Base-by-base conservation (phyloP, 306 rosid species). In the Sindora glabra region DNA sequence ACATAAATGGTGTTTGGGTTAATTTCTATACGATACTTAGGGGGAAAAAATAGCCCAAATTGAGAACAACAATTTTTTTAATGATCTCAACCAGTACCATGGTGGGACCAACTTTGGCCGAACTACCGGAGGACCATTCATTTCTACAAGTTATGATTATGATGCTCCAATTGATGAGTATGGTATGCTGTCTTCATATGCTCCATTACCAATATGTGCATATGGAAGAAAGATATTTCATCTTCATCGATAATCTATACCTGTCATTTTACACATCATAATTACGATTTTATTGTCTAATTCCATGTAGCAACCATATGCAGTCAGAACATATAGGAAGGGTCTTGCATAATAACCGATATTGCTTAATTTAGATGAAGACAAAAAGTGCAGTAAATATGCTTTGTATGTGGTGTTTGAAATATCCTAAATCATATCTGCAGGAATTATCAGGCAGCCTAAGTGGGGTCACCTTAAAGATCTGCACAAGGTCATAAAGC, bases 391-490 rank as follows among this genome's bases (percentile, higher is more conserved):
- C 36, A 17, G 36, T 47, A 12, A 55, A 10, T 21, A 53, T 22
- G 32, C 39, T 62, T 46, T 38, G 9, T 53, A 6, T 59, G 23
- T 48, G 38, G 32, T 29, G 21, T 40, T 55, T 33, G 58, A 48
- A 62, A 17, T 23, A n/a, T 70, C 33, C 61, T 42, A 56, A n/a
- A 64, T 6, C 54, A 15, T 27, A 11, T 71, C 64, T 65, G 77
- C 85, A 92, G 99, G 99, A 50, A 70, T 78, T 75, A 40, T 86
- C 37, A 86, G 91, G 55, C 99, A 92, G 52, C 98, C 96, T 0
- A 92, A 92, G 75, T 92, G 96, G 96, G 98, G 98, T 18, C 98
- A 92, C 83, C 85, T 92, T 49, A 88, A 68, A 67, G 98, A 92
- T 65, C 55, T 92, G 62, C 96, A 92, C 22, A 80, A 83, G 74